phyloP scores from a whole-genome alignment of 495 filamentous ascomycete genomes.

The Rhypophila decipiens region DNA sequence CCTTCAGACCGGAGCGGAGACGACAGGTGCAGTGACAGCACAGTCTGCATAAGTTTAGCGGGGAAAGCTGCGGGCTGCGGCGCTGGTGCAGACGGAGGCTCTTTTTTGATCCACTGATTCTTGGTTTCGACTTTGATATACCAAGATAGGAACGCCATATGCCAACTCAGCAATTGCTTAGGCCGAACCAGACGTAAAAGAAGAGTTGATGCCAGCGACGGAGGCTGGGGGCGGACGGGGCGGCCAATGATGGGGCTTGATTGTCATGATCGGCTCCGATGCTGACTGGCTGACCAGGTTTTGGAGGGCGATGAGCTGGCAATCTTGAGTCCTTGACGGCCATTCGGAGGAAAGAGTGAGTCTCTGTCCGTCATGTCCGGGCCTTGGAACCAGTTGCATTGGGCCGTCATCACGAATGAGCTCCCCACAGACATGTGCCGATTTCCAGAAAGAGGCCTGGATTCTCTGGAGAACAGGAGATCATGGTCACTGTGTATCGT shows the following conservation, averaged over 20 bases:
- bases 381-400: too few species aligned
- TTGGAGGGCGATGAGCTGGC: slow-evolving; percentile 10
- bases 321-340: too few species aligned
- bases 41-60: slow-evolving; percentile 4
- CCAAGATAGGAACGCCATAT: slow-evolving; percentile 5
- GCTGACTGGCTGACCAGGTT: slow-evolving; percentile 4
- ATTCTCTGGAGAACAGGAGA: too few species aligned
- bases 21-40: slow-evolving; percentile 1
- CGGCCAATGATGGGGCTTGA: background rate
- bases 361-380: too few species aligned
- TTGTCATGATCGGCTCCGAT: background rate
- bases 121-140: background rate
- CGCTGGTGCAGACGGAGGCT: background rate
- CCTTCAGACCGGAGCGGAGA: background rate
- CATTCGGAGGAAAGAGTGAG: too few species aligned
- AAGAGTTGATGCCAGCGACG: background rate
- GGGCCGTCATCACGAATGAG: too few species aligned
- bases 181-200: background rate
- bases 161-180: slow-evolving; percentile 6
- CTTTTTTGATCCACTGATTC: background rate
- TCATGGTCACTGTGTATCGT: too few species aligned
- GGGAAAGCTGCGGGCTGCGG: too few species aligned
- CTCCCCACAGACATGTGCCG: too few species aligned
- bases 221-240: too few species aligned
- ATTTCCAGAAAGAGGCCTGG: too few species aligned